Conservation (phyloP, 331 rosid species). For the Saraca asoca region DNA sequence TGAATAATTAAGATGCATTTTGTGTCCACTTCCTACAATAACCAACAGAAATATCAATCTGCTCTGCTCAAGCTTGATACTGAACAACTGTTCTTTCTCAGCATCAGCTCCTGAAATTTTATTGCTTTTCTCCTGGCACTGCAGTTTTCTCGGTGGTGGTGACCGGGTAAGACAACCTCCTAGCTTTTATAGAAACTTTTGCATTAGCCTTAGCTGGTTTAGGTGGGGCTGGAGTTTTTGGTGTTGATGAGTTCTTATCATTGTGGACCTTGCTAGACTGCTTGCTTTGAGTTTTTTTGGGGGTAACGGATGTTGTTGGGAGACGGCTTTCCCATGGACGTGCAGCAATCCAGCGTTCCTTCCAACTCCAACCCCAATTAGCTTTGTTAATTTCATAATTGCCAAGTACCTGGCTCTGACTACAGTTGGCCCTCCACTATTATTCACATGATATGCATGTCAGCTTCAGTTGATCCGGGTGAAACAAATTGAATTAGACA, state of each 20-base stretch:
- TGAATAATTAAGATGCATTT: not conserved
- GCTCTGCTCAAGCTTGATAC: slow-evolving; percentile 30
- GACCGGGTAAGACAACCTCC: slow-evolving; percentile 71
- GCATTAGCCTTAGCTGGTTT: slow-evolving; percentile 53
- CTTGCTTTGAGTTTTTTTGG: slow-evolving; percentile 46
- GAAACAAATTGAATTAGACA: slow-evolving; percentile 27
- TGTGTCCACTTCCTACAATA: not conserved
- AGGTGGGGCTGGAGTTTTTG: slow-evolving; percentile 47
- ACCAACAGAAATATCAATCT: slow-evolving; percentile 23
- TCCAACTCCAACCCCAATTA: slow-evolving; percentile 92
- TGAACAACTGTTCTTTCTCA: slow-evolving; percentile 39
- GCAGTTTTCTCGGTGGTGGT: slow-evolving; percentile 51
- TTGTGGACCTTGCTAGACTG: slow-evolving; percentile 56
- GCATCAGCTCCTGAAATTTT: slow-evolving; percentile 37
- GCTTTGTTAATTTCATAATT: slow-evolving; percentile 64
- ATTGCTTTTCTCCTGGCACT: slow-evolving; percentile 43
- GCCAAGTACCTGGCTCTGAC: slow-evolving; percentile 74
- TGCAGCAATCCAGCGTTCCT: slow-evolving; percentile 80
- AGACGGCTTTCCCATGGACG: slow-evolving; percentile 83
- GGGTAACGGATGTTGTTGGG: slow-evolving; percentile 39
- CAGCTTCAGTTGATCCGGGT: slow-evolving; percentile 32
- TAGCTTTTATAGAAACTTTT: slow-evolving; percentile 53
- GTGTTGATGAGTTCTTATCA: slow-evolving; percentile 46
- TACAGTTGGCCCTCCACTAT: slow-evolving; percentile 95
- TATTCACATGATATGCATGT: slow-evolving; percentile 38